Evolutionary conservation across 2,329 filamentous ascomycete genomes (phyloP).

Genomic region (Botrytis deweyae): DNA sequence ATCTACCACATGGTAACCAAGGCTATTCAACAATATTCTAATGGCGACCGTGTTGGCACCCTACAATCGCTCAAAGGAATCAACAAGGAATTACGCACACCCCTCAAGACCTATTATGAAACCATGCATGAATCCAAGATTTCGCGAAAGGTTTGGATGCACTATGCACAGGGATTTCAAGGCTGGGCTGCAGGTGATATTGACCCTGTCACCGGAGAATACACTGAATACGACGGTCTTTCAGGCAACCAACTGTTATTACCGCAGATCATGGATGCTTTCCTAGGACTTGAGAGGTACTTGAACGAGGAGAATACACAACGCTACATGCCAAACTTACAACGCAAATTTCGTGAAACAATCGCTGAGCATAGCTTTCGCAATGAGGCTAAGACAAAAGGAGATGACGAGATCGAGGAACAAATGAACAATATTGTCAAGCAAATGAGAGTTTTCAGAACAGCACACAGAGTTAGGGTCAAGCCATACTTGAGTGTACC

Average conservation of each 20-base stretch:
- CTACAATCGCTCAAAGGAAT: slow-evolving; percentile 14
- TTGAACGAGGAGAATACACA: slow-evolving; percentile 30
- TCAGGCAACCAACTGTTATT: slow-evolving; percentile 42
- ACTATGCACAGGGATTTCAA: slow-evolving; percentile 41
- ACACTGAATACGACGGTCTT: slow-evolving; percentile 40
- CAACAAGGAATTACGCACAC: slow-evolving; percentile 28
- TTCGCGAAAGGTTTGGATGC: slow-evolving; percentile 38
- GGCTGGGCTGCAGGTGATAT: slow-evolving; percentile 41
- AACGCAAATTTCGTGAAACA: slow-evolving; percentile 16
- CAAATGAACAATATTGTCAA: slow-evolving; percentile 39
- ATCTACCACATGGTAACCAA: slow-evolving; percentile 18
- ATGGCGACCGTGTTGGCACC: slow-evolving; percentile 11
- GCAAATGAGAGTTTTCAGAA: slow-evolving; percentile 39
- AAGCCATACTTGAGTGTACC: slow-evolving; percentile 38
- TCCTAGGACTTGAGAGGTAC: slow-evolving; percentile 40
- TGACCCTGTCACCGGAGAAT: slow-evolving; percentile 30
- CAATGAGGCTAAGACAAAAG: slow-evolving; percentile 19
- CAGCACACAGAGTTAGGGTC: slow-evolving; percentile 37
- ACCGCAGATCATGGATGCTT: slow-evolving; percentile 42
- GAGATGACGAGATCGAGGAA: slow-evolving; percentile 30
- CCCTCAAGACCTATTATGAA: slow-evolving; percentile 37
- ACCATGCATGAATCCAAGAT: slow-evolving; percentile 36
- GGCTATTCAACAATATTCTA: slow-evolving; percentile 14
- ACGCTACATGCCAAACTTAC: slow-evolving; percentile 15
- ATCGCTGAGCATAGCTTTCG: slow-evolving; percentile 16